Conservation (phyloP, 2,329 filamentous ascomycete genomes). For the Apiospora koreana region DNA sequence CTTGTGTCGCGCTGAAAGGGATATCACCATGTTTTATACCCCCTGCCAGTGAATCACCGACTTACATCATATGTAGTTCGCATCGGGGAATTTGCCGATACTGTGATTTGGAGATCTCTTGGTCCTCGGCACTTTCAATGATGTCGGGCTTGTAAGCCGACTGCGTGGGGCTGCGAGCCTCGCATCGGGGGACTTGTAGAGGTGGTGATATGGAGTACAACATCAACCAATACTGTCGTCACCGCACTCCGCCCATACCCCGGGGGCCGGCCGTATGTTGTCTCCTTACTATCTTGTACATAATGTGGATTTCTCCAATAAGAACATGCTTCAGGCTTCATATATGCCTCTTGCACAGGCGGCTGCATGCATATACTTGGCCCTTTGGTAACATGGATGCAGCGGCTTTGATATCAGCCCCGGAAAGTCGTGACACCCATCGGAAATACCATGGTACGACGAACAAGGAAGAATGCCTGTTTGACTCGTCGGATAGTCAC, state of each 20-base stretch:
- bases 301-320: background rate
- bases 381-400: background rate
- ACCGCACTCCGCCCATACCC: background rate
- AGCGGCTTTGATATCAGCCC: background rate
- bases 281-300: background rate
- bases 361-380: background rate
- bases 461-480: background rate
- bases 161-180: background rate
- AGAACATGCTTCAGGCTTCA: background rate
- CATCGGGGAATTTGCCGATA: background rate
- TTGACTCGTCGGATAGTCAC: background rate
- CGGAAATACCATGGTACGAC: background rate
- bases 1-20: background rate
- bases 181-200: background rate
- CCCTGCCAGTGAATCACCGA: background rate
- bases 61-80: background rate
- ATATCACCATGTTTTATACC: background rate
- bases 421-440: background rate
- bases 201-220: background rate
- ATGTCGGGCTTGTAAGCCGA: slow-evolving; percentile 5
- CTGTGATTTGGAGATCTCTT: background rate
- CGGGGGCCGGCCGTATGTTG: background rate
- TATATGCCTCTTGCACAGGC: too few species aligned
- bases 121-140: background rate
- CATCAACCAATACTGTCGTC: background rate